Evolutionary conservation across 164 flowering plant genomes (phyloP).

Genomic region (Nymphaea colorata): DNA sequence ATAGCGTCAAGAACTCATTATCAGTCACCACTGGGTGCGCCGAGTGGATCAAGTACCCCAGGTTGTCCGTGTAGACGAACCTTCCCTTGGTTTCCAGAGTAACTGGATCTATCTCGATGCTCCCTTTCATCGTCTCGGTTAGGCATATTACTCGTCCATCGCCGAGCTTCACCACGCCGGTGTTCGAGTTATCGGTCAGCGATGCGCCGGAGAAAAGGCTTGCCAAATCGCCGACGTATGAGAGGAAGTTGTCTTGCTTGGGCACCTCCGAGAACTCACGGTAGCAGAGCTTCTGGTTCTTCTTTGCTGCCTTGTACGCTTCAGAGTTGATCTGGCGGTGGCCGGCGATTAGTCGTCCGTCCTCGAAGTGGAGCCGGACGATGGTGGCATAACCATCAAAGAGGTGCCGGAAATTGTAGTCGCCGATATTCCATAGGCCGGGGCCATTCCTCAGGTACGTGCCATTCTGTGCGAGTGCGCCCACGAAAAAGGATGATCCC

Average conservation of each 20-base stretch:
- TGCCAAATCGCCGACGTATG: conserved; percentile 64
- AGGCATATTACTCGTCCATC: conserved; percentile 89
- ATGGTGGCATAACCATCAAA: conserved; percentile 93
- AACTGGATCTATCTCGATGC: conserved; percentile 59
- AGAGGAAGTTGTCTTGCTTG: conserved; percentile 42
- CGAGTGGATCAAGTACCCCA: conserved; percentile 74
- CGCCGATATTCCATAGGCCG: conserved; percentile 81
- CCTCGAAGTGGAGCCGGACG: conserved; percentile 64
- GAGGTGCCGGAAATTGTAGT: conserved; percentile 85
- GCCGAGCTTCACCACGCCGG: conserved; percentile 74
- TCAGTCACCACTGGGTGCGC: conserved; percentile 93
- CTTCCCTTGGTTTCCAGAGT: conserved; percentile 69
- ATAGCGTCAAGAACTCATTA: conserved; percentile 51
- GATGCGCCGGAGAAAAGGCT: conserved; percentile 81
- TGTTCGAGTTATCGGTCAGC: conserved; percentile 88
- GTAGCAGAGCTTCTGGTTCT: conserved; percentile 54
- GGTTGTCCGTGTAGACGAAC: conserved; percentile 54
- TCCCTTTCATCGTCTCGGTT: conserved; percentile 90
- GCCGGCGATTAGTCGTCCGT: conserved; percentile 51
- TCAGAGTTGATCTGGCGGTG: conserved; percentile 87
- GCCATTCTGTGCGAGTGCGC: conserved; percentile 51
- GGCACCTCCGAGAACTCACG: conserved; percentile 94
- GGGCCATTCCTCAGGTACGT: conserved; percentile 95
- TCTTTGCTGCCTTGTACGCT: conserved; percentile 77
- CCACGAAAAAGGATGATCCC: neutral